Conservation (phyloP, 345 rosid genomes). For the Melaleuca alternifolia region DNA sequence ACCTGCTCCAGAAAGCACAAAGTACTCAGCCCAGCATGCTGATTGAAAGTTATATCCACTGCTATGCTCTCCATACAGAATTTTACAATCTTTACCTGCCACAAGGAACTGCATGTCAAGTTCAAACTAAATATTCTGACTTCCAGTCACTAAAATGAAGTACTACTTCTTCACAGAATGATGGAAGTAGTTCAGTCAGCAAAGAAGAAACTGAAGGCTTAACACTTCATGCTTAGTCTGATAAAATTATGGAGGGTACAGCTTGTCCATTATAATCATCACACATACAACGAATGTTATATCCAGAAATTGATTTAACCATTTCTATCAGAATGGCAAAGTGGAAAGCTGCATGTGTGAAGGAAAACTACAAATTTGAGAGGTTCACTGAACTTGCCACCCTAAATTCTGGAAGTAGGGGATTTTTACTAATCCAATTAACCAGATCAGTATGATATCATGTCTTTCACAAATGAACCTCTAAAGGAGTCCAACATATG, state of each 20-base stretch:
- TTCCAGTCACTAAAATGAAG: background rate
- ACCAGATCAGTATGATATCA: background rate
- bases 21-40: conserved; percentile 6
- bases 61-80: conserved; percentile 3
- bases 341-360: background rate
- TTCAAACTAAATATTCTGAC: background rate
- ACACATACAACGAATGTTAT: background rate
- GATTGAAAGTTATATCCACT: conserved; percentile 6
- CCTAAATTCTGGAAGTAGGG: background rate
- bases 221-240: background rate
- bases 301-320: background rate
- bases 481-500: background rate
- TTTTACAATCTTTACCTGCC: conserved; percentile 7
- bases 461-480: background rate
- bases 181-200: background rate
- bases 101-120: background rate
- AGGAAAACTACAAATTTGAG: background rate
- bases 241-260: background rate
- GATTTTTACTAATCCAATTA: background rate
- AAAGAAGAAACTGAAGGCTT: background rate
- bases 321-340: background rate
- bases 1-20: conserved; percentile 10
- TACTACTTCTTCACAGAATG: background rate
- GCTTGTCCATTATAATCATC: background rate
- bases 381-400: background rate